Base-by-base conservation (phyloP, 768 basidiomycete genomes). In the Calvatia gigantea region DNA sequence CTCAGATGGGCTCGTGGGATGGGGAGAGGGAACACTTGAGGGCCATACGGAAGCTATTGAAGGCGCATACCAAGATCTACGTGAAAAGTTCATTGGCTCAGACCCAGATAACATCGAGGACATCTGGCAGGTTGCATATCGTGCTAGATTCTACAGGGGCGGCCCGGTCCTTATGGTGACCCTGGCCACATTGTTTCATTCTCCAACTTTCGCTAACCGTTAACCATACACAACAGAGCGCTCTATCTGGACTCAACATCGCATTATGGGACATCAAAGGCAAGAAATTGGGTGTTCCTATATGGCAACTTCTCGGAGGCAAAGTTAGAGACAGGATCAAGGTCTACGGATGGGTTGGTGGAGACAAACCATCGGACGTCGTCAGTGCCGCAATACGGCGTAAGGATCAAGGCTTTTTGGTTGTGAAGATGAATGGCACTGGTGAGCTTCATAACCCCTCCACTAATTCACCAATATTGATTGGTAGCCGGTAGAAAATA, bases 181-280 rank as follows among this genome's bases (percentile, higher is more conserved):
- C 25, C 8, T 32, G n/a, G 7, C 31, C 15, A 17, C 8, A 23
- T 56, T 43, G 19, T 23, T 28, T 27, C 41, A 17, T 25, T 35
- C 12, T 11, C 15, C n/a, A 5, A n/a, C n/a, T n/a, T 4, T 21
- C 17, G 45, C 7, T 33, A 49, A 42, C 9, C 44, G n/a, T 11
- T 49, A 42, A 25, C 29, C n/a, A 27, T 23, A 6, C 19, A 35
- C 6, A 3, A 21, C 47, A 81, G 78, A 81, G 77, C 27, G 81
- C 78, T 7, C 66, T 81, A 8, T 79, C 82, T 1, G 84, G 85
- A 0, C 67, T 88, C 28, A 85, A 87, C 66, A 88, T 89, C 56
- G 85, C 85, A 0, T 71, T 89, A 1, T 79, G 87, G 87, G 87
- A 89, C 62, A 85, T 89, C 69, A 88, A 88, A 60, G 88, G 88